A percentile compares a stretch with the other conserved stretches of the same genome.
Evolutionary conservation across 163 green algal genomes (phyloP).

Genomic region (Scenedesmus sp.): DNA sequence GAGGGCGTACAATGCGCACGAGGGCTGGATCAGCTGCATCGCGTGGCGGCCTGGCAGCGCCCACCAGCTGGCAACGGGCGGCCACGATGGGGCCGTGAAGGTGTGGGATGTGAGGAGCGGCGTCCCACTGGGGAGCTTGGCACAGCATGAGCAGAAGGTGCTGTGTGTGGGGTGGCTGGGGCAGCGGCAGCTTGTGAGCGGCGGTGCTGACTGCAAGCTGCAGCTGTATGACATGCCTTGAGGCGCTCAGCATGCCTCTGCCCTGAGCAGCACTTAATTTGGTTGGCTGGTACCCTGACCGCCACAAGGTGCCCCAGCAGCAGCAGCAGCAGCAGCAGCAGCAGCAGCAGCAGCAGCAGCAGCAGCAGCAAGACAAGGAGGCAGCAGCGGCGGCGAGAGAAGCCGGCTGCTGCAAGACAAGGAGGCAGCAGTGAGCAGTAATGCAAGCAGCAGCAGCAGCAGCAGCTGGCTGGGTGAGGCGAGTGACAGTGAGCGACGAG

Average conservation of each 20-base stretch:
- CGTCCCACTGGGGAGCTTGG: constrained; percentile 83
- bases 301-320: neutral
- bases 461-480: neutral
- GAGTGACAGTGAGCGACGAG: neutral
- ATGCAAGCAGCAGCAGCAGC: neutral
- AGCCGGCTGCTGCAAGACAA: no score
- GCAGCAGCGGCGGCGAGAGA: no score
- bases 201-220: constrained; percentile 86
- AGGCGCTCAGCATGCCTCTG: neutral
- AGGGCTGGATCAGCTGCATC: constrained; percentile 79
- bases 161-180: constrained; percentile 73
- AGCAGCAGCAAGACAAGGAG: no score
- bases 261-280: no score
- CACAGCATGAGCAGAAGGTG: constrained; percentile 75
- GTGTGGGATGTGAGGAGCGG: constrained; percentile 87
- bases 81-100: constrained; percentile 66
- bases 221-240: constrained; percentile 73
- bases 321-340: neutral
- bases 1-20: constrained; percentile 69
- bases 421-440: neutral
- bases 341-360: constrained; percentile 5
- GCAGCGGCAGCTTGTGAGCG: constrained; percentile 62
- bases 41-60: constrained; percentile 76
- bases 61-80: constrained; percentile 78
- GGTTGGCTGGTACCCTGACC: neutral